Conservation (phyloP, 192 early-diverging fungal species). For the Umbelopsis vinacea region DNA sequence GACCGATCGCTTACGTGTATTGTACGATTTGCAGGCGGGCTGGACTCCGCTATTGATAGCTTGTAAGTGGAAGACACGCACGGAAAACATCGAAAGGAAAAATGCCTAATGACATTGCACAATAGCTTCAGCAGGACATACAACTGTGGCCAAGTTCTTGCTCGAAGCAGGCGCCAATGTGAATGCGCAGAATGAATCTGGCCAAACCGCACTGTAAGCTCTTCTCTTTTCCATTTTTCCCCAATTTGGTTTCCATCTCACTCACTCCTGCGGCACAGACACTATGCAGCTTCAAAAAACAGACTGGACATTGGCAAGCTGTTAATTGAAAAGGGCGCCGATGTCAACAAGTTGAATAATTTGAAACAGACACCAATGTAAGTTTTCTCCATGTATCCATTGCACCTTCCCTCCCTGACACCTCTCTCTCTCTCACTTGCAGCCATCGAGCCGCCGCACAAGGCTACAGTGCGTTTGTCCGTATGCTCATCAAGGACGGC, state of each 20-base stretch:
- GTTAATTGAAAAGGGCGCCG: conserved; percentile 50
- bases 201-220: conserved; percentile 56
- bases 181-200: conserved; percentile 51
- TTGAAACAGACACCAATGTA: conserved; percentile 58
- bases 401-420: neutral
- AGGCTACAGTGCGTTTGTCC: conserved; percentile 51
- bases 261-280: conserved; percentile 26
- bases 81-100: no score
- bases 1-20: neutral
- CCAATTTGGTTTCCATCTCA: neutral
- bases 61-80: no score
- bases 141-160: conserved; percentile 37
- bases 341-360: conserved; percentile 49
- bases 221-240: neutral
- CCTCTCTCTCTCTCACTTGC: neutral
- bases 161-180: conserved; percentile 47
- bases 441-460: conserved; percentile 58
- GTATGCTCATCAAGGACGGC: conserved; percentile 47
- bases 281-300: conserved; percentile 67
- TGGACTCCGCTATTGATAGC: conserved; percentile 64
- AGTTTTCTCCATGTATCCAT: no score
- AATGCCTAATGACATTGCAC: neutral
- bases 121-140: conserved; percentile 53
- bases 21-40: conserved; percentile 37
- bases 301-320: conserved; percentile 39